Conservation (phyloP, 768 basidiomycete species). For the Auricularia sp. region DNA sequence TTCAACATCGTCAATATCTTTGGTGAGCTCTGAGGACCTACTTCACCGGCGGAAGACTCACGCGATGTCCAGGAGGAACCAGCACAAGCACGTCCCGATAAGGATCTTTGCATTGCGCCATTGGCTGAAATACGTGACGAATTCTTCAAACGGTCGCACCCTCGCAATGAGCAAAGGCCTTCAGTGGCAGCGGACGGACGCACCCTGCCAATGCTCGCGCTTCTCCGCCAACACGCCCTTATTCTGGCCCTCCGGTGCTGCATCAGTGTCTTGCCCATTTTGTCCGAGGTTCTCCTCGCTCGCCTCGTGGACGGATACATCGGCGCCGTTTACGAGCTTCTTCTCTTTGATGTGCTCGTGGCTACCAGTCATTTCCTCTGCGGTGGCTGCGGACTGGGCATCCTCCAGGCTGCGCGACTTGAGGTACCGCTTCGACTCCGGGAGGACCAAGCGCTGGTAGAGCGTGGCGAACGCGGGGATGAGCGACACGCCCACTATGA, state of each 20-base stretch:
- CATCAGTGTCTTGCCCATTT: neutral
- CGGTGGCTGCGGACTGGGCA: neutral
- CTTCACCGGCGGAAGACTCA: slow-evolving; percentile 19
- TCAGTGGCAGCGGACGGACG: neutral
- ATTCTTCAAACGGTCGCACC: slow-evolving; percentile 32
- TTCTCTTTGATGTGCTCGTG: slow-evolving; percentile 25
- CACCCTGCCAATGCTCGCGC: neutral
- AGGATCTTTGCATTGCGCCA: slow-evolving; percentile 62
- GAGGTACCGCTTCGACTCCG: slow-evolving; percentile 52
- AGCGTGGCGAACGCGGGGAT: slow-evolving; percentile 66
- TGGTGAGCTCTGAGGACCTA: too few relatives aligned
- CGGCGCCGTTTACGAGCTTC: slow-evolving; percentile 21
- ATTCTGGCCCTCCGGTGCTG: neutral
- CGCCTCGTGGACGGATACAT: neutral
- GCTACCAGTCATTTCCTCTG: slow-evolving; percentile 10
- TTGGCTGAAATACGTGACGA: slow-evolving; percentile 56
- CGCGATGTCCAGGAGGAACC: slow-evolving; percentile 74
- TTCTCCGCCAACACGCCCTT: neutral
- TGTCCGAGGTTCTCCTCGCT: too few relatives aligned
- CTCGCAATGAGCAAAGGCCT: neutral
- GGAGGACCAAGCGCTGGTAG: slow-evolving; percentile 68
- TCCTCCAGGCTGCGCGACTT: slow-evolving; percentile 20
- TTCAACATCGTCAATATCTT: too few relatives aligned
- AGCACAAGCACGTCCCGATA: slow-evolving; percentile 55
- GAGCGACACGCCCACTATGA: slow-evolving; percentile 58